Evolutionary conservation across 1,284 basidiomycete genomes (phyloP), one percentile per base, ranked within the genome.

Genomic region (Cutaneotrichosporon spelunceum): DNA sequence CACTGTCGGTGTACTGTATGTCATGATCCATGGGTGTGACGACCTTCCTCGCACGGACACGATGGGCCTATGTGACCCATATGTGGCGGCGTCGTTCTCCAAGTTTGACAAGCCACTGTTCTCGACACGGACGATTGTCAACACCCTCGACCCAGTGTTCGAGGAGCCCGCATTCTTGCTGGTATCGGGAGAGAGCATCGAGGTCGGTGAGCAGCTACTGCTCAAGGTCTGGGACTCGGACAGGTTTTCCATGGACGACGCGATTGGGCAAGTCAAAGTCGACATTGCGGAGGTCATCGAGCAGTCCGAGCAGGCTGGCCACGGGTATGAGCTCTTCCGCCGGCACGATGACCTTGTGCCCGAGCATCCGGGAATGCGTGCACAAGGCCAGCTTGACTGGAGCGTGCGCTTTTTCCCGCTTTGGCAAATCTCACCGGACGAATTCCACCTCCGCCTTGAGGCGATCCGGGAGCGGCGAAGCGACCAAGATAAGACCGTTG

Each of bases 171-270:
- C 76, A 9, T 79, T 74, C 53, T 72, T 80, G 16, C 69, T 79
- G 6, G 69, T 79, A 9, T 56, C 69, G 1, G 61, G 62, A 2
- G 77, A 78, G 53, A 70, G 74, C 2, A 70, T 80, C n/a, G 71
- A 75, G 42, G 68, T 71, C 1, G 79, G 78, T 10, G 78, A 80
- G 54, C 66, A 66, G 56, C 68, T 80, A 7, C 70, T 73, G 2
- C 56, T 79, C 16, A 65, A 72, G 3, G 62, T 76, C 1, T 80
- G 71, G 70, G 81, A 82, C 59, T 74, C 77, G 30, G 81, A 82
- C 63, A 67, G 80, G 4, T 79, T 80, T 63, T 79, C 78, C 14
- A 68, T 78, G 6, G 81, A 82, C 65, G 81, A 82, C 60, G 68
- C 77, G 4, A 66, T 82, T 21, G 81, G 81, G 1, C 59, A 75